Evolutionary conservation across 352 stramenopile genomes (phyloP).

Genomic region (Phytophthora foliorum): DNA sequence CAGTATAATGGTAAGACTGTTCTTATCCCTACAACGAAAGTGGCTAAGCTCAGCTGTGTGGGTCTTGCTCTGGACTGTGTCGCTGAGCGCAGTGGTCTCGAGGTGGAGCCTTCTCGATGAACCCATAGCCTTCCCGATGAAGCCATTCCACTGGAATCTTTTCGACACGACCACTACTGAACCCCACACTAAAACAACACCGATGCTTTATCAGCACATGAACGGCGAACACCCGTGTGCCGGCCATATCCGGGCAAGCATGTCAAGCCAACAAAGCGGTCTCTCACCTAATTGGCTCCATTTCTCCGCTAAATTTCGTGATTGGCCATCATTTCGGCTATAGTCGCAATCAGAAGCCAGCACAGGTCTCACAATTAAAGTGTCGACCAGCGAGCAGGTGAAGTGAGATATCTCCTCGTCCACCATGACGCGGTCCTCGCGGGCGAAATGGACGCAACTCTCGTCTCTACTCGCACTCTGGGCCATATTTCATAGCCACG

Average conservation of each 20-base stretch:
- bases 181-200: no score
- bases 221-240: no score
- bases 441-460: neutral
- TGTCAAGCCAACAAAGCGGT: no score
- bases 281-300: neutral
- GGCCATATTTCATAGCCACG: neutral
- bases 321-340: neutral
- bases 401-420: constrained; percentile 10
- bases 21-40: neutral
- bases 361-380: constrained; percentile 1
- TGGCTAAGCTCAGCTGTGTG: no score
- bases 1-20: neutral
- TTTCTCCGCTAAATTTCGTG: neutral
- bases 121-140: no score
- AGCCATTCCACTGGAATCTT: no score
- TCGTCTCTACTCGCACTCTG: neutral
- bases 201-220: no score
- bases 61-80: neutral
- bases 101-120: no score
- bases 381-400: constrained; percentile 6
- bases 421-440: constrained; percentile 11
- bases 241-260: no score
- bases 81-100: neutral
- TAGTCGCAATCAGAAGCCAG: neutral
- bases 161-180: no score